These are phyloP conservation scores for Acmispon strigosus DNA, from an alignment of 306 rosid genomes.

Conservation along the genomic window DNA sequence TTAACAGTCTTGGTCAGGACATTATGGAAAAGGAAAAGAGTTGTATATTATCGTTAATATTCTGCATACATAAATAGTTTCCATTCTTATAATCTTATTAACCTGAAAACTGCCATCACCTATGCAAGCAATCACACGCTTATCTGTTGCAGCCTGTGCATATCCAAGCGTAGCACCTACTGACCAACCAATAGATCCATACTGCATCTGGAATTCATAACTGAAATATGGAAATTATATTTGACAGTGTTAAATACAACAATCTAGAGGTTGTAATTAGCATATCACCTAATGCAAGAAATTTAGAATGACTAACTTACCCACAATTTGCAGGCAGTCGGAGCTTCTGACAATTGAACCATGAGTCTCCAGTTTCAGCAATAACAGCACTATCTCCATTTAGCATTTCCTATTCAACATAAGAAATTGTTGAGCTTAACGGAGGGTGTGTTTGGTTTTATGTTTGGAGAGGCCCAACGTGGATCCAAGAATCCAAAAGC, in stretches of 20 bases:
- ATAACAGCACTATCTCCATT: constrained; percentile 57
- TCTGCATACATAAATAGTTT: background rate
- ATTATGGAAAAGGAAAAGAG: background rate
- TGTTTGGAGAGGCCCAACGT: no score
- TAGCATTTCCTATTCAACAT: constrained; percentile 49
- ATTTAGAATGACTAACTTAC: constrained; percentile 32
- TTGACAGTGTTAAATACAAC: background rate
- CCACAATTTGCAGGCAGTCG: constrained; percentile 76
- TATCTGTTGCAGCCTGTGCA: constrained; percentile 70
- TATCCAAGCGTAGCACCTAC: constrained; percentile 94
- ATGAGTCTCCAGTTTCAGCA: constrained; percentile 87
- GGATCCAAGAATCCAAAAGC: no score
- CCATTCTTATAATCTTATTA: constrained; percentile 12
- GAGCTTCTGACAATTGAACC: constrained; percentile 95
- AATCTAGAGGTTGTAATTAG: background rate
- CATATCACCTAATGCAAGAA: background rate
- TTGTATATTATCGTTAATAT: background rate
- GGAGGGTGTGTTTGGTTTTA: no score
- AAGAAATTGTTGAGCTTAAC: background rate
- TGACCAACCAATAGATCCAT: constrained; percentile 95
- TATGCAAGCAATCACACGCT: constrained; percentile 78
- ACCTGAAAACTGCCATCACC: constrained; percentile 98
- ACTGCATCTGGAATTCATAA: constrained; percentile 94
- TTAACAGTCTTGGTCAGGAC: background rate
- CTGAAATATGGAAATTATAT: constrained; percentile 41